phyloP scores from a whole-genome alignment of 140 eudicot species.

The Anethum foeniculum region DNA sequence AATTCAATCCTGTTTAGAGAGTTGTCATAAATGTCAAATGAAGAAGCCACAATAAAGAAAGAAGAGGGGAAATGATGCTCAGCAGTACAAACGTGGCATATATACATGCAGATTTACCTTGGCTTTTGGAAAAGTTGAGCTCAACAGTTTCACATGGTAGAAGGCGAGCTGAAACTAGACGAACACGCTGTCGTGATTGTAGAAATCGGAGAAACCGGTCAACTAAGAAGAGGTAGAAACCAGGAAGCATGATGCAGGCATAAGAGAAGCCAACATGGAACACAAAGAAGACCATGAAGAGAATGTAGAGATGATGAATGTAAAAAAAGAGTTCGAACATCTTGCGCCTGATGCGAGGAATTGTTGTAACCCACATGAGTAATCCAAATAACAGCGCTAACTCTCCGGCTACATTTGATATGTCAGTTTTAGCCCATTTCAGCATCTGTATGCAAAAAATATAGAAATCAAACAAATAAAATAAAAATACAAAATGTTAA shows the following conservation, averaged over 20 bases:
- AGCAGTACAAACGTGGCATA: background rate
- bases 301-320: constrained; percentile 44
- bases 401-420: constrained; percentile 49
- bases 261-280: constrained; percentile 40
- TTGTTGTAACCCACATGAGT: constrained; percentile 37
- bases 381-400: constrained; percentile 30
- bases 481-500: background rate
- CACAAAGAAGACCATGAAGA: constrained; percentile 41
- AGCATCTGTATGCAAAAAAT: constrained; percentile 29
- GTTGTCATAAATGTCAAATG: background rate
- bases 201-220: constrained; percentile 51
- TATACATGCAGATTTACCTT: constrained; percentile 15
- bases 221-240: constrained; percentile 51
- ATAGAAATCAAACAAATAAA: background rate
- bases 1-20: constrained; percentile 26
- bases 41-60: background rate
- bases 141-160: constrained; percentile 38
- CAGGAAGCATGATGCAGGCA: constrained; percentile 39
- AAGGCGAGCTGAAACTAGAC: constrained; percentile 36
- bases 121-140: constrained; percentile 42
- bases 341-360: constrained; percentile 31
- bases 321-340: constrained; percentile 52
- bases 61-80: background rate
- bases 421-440: constrained; percentile 22
- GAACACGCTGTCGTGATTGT: constrained; percentile 33